Evolutionary conservation across 2,329 filamentous ascomycete genomes (phyloP), one percentile per base, ranked within the genome.

Genomic region (Microsporum ferrugineum): DNA sequence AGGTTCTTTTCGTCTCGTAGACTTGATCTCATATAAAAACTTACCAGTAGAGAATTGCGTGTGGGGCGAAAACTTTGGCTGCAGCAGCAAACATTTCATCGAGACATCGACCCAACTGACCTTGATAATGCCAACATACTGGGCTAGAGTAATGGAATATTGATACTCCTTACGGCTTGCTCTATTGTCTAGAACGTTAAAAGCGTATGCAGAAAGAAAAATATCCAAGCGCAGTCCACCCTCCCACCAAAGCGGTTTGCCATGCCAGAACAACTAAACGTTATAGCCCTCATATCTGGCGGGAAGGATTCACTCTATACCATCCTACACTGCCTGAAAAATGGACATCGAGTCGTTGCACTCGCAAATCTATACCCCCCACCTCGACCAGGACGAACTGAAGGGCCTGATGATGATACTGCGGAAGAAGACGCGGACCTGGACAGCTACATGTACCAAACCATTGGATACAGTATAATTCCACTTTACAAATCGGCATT

Each of bases 371-470:
- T 99, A 60, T 82, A 91, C 71, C 92, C 90, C 58, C 77, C 69
- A 12, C 36, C 55, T 27, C 36, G 34, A 7, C 55, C 8, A 57
- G 36, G 39, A 43, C 27, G 27, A 57, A 5, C 3, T n/a, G 65
- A 62, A n/a, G 63, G 59, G 57, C 41, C 64, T 8, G 60, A 65
- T 36, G 49, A 61, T 6, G 71, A 78, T n/a, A n/a, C 39, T 55
- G 72, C 69, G 56, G 77, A 71, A 31, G 77, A 81, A 39, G 77
- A 79, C 64, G 76, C 81, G 61, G 89, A 97, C 72, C 81, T 95
- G 68, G 90, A 99, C 75, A 96, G 91, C 77, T 97, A 94, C 84
- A 99, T 99, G 94, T 99, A 97, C 79, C 94, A 99, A 78, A 99
- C 94, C 2, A 89, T 96, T 63, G 94, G 94, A 10, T 90, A 97